Evolutionary conservation across 2,329 filamentous ascomycete genomes (phyloP).

Genomic region (Phaeosphaeriaceae sp.): DNA sequence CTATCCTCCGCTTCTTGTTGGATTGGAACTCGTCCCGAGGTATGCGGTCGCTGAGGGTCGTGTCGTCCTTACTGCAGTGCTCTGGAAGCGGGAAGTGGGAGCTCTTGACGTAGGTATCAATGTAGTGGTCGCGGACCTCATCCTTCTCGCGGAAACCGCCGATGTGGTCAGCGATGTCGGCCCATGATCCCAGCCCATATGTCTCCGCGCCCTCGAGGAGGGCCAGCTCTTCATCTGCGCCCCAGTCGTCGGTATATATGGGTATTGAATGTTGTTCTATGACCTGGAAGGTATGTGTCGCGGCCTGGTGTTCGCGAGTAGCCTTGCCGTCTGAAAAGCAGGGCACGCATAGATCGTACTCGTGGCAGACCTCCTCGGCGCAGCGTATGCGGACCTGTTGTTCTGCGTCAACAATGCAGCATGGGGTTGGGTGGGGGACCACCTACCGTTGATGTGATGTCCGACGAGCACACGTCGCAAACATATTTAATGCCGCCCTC

Average conservation of each 20-base stretch:
- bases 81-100: constrained; percentile 85
- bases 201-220: constrained; percentile 93
- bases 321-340: constrained; percentile 86
- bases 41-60: constrained; percentile 76
- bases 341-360: constrained; percentile 96
- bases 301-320: constrained; percentile 84
- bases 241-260: constrained; percentile 94
- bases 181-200: constrained; percentile 96
- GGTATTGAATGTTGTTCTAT: constrained; percentile 99
- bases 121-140: constrained; percentile 94
- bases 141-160: constrained; percentile 94
- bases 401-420: constrained; percentile 8
- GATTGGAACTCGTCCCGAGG: constrained; percentile 92
- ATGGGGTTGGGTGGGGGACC: constrained; percentile 2
- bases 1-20: constrained; percentile 90
- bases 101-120: constrained; percentile 85
- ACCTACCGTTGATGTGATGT: constrained; percentile 93
- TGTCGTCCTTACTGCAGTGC: constrained; percentile 83
- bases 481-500: constrained; percentile 86
- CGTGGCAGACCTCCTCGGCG: constrained; percentile 76
- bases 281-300: constrained; percentile 86
- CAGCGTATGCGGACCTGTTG: constrained; percentile 90
- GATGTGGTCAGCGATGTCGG: constrained; percentile 97
- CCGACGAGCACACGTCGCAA: constrained; percentile 94
- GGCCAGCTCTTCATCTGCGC: constrained; percentile 94